A percentile compares a stretch with the other conserved stretches of the same genome.
Evolutionary conservation across 2,329 filamentous ascomycete genomes (phyloP).

Genomic region (Torrubiellomyces zombiae): DNA sequence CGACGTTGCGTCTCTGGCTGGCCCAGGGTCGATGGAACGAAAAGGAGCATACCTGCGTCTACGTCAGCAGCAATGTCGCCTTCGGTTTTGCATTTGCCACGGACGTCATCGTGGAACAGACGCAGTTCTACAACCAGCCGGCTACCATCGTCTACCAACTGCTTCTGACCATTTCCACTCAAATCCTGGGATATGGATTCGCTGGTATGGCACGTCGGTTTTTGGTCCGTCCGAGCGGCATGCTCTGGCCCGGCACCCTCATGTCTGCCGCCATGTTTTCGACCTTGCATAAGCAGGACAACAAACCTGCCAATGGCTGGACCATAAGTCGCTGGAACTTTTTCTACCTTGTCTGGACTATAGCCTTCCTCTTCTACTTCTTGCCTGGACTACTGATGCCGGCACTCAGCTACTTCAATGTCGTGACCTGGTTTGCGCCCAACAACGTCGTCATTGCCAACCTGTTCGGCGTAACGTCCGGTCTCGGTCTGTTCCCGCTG

Average conservation of each 20-base stretch:
- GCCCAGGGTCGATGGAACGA: constrained; percentile 73
- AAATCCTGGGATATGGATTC: constrained; percentile 75
- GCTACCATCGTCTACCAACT: constrained; percentile 63
- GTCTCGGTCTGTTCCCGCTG: constrained; percentile 66
- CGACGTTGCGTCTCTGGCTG: constrained; percentile 51
- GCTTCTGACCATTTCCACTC: constrained; percentile 68
- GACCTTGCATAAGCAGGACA: constrained; percentile 71
- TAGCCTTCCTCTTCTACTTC: constrained; percentile 69
- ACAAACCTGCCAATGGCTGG: constrained; percentile 70
- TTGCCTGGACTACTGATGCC: constrained; percentile 69
- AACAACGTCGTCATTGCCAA: constrained; percentile 77
- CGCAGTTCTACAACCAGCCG: constrained; percentile 74
- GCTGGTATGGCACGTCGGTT: constrained; percentile 68
- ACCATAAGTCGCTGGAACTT: constrained; percentile 69
- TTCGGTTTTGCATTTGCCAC: constrained; percentile 84
- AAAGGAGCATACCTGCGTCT: constrained; percentile 78
- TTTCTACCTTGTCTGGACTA: constrained; percentile 57
- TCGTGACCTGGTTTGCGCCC: constrained; percentile 76
- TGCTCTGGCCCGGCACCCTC: constrained; percentile 83
- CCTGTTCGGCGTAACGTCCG: constrained; percentile 72
- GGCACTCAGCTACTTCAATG: constrained; percentile 75
- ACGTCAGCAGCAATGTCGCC: constrained; percentile 78
- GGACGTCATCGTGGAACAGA: constrained; percentile 81
- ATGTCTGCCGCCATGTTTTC: constrained; percentile 84
- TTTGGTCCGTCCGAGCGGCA: constrained; percentile 68